phyloP scores from a whole-genome alignment of 495 filamentous ascomycete genomes.

The Trichocladium uniseriatum region DNA sequence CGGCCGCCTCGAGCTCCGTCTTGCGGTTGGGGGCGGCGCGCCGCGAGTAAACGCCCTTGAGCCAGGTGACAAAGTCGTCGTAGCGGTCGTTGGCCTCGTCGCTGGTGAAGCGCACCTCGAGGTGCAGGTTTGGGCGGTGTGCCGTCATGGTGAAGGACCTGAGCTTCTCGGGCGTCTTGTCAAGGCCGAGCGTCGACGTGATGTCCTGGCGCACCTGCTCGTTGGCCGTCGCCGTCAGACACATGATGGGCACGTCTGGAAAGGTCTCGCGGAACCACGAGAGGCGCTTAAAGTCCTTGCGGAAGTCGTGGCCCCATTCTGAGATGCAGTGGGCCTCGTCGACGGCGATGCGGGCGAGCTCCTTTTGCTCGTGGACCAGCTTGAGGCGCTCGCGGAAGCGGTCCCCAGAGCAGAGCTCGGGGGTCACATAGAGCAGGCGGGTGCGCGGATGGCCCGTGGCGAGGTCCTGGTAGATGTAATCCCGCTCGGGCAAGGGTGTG shows the following conservation, averaged over 20 bases:
- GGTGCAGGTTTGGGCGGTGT: constrained; percentile 76
- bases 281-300: constrained; percentile 82
- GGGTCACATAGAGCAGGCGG: constrained; percentile 86
- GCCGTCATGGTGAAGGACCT: constrained; percentile 73
- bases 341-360: constrained; percentile 76
- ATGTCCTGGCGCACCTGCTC: constrained; percentile 69
- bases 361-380: constrained; percentile 67
- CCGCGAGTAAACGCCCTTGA: constrained; percentile 58
- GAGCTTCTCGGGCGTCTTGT: constrained; percentile 42
- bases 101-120: constrained; percentile 78
- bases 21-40: constrained; percentile 42
- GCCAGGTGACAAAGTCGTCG: constrained; percentile 60
- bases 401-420: constrained; percentile 73
- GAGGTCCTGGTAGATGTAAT: constrained; percentile 66
- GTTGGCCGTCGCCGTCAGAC: constrained; percentile 85
- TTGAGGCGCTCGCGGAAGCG: constrained; percentile 65
- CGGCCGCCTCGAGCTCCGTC: constrained; percentile 38
- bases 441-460: constrained; percentile 76
- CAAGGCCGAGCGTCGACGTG: constrained; percentile 60
- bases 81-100: constrained; percentile 65
- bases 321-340: constrained; percentile 97
- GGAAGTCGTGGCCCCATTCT: constrained; percentile 97
- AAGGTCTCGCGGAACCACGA: constrained; percentile 76
- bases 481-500: constrained; percentile 52
- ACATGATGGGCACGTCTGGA: constrained; percentile 79